Conservation (phyloP, 2,329 filamentous ascomycete genomes). For the Leptographium lundbergii region DNA sequence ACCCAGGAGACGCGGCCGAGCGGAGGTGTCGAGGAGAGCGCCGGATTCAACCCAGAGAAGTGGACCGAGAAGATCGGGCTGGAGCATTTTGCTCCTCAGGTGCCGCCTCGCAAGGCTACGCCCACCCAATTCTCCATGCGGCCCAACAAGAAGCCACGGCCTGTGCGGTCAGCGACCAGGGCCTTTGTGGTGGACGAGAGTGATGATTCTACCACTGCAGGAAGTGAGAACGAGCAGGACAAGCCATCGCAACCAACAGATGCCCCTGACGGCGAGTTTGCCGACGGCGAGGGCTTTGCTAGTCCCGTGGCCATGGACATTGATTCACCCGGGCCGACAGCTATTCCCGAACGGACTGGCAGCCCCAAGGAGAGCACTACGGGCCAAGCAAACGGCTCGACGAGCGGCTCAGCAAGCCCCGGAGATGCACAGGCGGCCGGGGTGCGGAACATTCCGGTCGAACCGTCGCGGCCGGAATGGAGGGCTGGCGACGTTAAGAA, state of each 20-base stretch:
- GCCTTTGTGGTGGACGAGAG: constrained; percentile 18
- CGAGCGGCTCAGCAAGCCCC: constrained; percentile 9
- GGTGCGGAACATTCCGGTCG: constrained; percentile 42
- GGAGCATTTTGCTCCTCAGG: constrained; percentile 36
- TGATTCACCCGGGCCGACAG: constrained; percentile 33
- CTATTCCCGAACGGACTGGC: constrained; percentile 12
- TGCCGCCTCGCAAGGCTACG: constrained; percentile 32
- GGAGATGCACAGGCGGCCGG: constrained; percentile 14
- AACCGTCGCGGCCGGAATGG: constrained; percentile 48
- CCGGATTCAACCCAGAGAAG: constrained; percentile 35
- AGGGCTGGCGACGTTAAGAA: constrained; percentile 34
- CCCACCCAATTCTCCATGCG: constrained; percentile 20
- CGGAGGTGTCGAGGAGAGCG: constrained; percentile 13
- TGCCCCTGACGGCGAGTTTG: neutral
- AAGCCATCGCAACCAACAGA: constrained; percentile 2
- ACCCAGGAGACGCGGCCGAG: neutral
- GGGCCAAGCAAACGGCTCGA: constrained; percentile 1
- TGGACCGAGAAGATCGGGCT: constrained; percentile 43
- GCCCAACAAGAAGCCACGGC: constrained; percentile 44
- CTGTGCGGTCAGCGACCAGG: constrained; percentile 27
- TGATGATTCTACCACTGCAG: constrained; percentile 7
- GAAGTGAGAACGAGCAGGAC: neutral
- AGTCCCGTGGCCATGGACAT: constrained; percentile 55
- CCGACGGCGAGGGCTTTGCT: constrained; percentile 14
- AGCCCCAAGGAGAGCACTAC: neutral